phyloP scores from a whole-genome alignment of 1,139 yeast genomes.

The Pichia terricola region DNA sequence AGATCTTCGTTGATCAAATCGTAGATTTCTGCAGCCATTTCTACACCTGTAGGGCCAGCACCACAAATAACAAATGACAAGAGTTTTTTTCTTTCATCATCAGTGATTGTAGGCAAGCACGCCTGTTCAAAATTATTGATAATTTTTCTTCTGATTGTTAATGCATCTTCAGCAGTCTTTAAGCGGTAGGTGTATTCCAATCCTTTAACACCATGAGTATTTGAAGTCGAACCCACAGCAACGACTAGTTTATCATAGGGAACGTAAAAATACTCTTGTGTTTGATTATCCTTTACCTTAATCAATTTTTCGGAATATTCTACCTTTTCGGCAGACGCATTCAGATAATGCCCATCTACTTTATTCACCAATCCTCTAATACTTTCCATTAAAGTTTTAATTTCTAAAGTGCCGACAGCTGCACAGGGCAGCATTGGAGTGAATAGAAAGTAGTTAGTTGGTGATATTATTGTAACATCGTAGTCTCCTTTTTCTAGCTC shows the following conservation, averaged over 20 bases:
- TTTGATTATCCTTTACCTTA: constrained; percentile 32
- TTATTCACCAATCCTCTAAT: constrained; percentile 40
- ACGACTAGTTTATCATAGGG: constrained; percentile 57
- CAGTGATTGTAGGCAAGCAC: constrained; percentile 49
- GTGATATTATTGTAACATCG: constrained; percentile 52
- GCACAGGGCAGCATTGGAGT: constrained; percentile 54
- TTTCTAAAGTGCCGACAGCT: constrained; percentile 49
- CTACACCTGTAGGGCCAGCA: constrained; percentile 68
- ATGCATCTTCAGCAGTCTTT: constrained; percentile 60
- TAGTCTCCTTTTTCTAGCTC: constrained; percentile 38
- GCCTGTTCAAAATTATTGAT: constrained; percentile 48
- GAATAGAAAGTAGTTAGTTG: constrained; percentile 50
- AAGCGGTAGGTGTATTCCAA: constrained; percentile 46
- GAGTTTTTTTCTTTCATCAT: constrained; percentile 47
- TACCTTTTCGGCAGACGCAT: constrained; percentile 45
- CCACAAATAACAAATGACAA: constrained; percentile 60
- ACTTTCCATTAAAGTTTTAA: constrained; percentile 48
- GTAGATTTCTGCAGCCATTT: constrained; percentile 55
- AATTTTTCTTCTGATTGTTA: constrained; percentile 42
- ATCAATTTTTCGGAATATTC: constrained; percentile 42
- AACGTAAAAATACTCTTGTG: constrained; percentile 41
- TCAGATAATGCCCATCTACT: constrained; percentile 47
- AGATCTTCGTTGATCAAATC: constrained; percentile 54
- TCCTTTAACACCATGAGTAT: constrained; percentile 60
- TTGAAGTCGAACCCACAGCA: constrained; percentile 56